Evolutionary conservation across 331 rosid species (phyloP).

Genomic region (Rhamnella rubrinervis): DNA sequence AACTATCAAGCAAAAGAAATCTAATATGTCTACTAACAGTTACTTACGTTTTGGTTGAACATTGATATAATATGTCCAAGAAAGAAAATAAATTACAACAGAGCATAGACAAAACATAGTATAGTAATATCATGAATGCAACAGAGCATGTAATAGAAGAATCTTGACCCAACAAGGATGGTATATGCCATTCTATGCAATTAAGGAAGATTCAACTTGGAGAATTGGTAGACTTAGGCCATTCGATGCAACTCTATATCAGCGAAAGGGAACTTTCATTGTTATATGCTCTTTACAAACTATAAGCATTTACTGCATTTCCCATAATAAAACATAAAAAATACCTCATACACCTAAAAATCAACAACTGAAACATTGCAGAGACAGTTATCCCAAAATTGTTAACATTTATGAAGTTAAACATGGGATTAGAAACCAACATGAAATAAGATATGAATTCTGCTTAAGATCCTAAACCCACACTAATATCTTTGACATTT

Average conservation of each 20-base stretch:
- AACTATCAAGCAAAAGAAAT: not conserved
- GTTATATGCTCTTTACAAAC: no score
- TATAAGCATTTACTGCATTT: not conserved
- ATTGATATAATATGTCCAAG: not conserved
- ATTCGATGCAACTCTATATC: not conserved
- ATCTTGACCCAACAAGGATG: no score
- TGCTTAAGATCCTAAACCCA: no score
- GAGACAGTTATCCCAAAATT: not conserved
- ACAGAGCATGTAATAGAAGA: no score
- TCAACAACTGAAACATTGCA: slow-evolving; percentile 19
- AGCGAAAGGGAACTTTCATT: not conserved
- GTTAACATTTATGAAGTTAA: not conserved
- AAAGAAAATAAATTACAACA: not conserved
- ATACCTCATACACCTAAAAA: slow-evolving; percentile 1
- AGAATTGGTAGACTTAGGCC: not conserved
- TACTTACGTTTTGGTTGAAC: not conserved
- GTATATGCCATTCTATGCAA: no score
- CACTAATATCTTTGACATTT: no score
- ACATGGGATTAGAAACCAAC: not conserved
- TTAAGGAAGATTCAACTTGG: not conserved
- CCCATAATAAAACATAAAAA: not conserved
- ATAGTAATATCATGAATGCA: not conserved
- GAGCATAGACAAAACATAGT: not conserved
- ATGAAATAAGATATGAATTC: no score
- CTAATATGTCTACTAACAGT: not conserved